Evolutionary conservation across 2,329 filamentous ascomycete species (phyloP).

Genomic region (Paraphaeosphaeria minitans): DNA sequence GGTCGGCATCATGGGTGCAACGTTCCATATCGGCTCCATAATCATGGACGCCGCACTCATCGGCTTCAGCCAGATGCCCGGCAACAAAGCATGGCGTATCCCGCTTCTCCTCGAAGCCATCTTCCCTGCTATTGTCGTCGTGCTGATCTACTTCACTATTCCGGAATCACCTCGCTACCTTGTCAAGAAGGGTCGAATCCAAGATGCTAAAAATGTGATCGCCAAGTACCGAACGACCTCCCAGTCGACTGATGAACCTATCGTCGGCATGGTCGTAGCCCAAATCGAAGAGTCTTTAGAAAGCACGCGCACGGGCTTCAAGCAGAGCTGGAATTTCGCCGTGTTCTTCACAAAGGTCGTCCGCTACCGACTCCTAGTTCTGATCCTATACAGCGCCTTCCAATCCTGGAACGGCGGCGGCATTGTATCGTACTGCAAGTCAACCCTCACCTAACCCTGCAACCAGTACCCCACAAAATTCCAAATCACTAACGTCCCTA

Average conservation of each 20-base stretch:
- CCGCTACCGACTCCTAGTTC: conserved; percentile 51
- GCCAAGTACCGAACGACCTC: conserved; percentile 51
- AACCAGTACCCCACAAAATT: too few relatives aligned
- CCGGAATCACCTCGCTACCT: conserved; percentile 51
- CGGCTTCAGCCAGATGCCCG: conserved; percentile 46
- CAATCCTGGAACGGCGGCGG: conserved; percentile 56
- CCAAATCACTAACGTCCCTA: conserved; percentile 7
- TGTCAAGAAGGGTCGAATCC: conserved; percentile 20
- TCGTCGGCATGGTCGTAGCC: conserved; percentile 41
- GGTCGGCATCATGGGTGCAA: conserved; percentile 56
- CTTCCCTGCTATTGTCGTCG: conserved; percentile 50
- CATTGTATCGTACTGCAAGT: conserved; percentile 44
- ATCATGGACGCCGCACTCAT: conserved; percentile 53
- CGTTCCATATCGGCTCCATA: conserved; percentile 53
- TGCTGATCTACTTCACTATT: conserved; percentile 44
- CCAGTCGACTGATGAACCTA: conserved; percentile 47
- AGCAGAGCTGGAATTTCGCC: conserved; percentile 53
- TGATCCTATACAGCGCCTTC: conserved; percentile 54
- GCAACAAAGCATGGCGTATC: conserved; percentile 20
- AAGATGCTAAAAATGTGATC: conserved; percentile 23
- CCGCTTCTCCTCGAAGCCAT: conserved; percentile 53
- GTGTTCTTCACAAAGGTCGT: conserved; percentile 54
- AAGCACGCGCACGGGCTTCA: conserved; percentile 44
- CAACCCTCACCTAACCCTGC: too few relatives aligned
- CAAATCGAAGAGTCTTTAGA: conserved; percentile 53